phyloP scores from a whole-genome alignment of 345 rosid genomes.

The Populus tremula region DNA sequence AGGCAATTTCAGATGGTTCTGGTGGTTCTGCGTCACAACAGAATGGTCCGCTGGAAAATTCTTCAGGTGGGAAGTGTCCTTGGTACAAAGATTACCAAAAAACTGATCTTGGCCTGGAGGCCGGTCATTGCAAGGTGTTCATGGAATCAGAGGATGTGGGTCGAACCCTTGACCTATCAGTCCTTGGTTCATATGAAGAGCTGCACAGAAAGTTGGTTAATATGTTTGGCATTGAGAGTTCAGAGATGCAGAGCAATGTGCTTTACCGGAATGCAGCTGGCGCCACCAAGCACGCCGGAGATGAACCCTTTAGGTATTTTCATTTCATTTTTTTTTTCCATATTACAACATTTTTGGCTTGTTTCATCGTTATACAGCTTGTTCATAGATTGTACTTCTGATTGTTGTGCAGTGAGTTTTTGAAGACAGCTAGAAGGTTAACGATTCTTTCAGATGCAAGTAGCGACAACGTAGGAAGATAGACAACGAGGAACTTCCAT shows the following conservation, averaged over 20 bases:
- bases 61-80: conserved; percentile 66
- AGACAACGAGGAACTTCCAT: conserved; percentile 19
- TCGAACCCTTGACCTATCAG: conserved; percentile 70
- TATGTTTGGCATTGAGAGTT: conserved; percentile 66
- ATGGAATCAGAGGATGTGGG: conserved; percentile 85
- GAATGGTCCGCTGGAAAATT: conserved; percentile 43
- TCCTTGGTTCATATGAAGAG: conserved; percentile 76
- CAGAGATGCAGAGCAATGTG: conserved; percentile 69
- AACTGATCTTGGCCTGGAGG: conserved; percentile 43
- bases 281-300: conserved; percentile 61
- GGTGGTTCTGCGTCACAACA: conserved; percentile 49
- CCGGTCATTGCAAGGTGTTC: conserved; percentile 83
- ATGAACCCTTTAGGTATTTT: conserved; percentile 74
- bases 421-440: conserved; percentile 80
- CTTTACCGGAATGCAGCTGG: conserved; percentile 65
- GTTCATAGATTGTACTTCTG: conserved; percentile 3
- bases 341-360: neutral
- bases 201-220: conserved; percentile 57
- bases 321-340: no score
- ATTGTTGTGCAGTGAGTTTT: conserved; percentile 58
- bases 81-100: conserved; percentile 45
- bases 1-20: conserved; percentile 58
- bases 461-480: conserved; percentile 51
- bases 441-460: conserved; percentile 68
- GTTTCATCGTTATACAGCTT: neutral